These are phyloP conservation scores for Carex parvula DNA, from an alignment of 176 grass and related monocot genomes.

Conservation along the genomic window DNA sequence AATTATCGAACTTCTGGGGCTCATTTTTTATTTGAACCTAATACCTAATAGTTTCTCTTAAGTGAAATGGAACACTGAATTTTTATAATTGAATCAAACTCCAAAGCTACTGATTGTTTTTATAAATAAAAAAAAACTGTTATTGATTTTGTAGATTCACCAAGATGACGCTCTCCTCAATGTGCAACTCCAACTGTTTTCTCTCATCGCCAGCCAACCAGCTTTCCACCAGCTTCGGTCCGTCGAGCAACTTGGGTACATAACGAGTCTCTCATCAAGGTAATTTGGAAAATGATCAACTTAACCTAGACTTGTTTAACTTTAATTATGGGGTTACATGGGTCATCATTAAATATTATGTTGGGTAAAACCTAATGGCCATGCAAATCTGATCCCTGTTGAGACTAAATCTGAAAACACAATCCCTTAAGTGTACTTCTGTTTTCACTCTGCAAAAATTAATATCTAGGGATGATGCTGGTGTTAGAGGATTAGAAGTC, in stretches of 20 bases:
- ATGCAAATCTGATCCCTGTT: not conserved
- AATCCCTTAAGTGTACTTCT: constrained; percentile 1
- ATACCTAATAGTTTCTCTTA: not conserved
- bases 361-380: not conserved
- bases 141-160: constrained; percentile 50
- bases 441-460: constrained; percentile 26
- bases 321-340: not conserved
- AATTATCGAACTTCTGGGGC: not conserved
- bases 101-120: not conserved
- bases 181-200: constrained; percentile 70
- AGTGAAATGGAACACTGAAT: not conserved
- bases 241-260: constrained; percentile 95
- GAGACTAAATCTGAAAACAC: constrained; percentile 11
- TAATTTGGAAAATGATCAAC: constrained; percentile 12
- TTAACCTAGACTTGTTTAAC: not conserved
- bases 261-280: constrained; percentile 61
- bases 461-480: constrained; percentile 48
- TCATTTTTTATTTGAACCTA: not conserved
- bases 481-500: constrained; percentile 60
- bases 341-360: not conserved
- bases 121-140: not conserved
- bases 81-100: not conserved
- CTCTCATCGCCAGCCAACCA: constrained; percentile 65
- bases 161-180: constrained; percentile 68
- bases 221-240: constrained; percentile 87